phyloP scores from a whole-genome alignment of 768 basidiomycete species.

The Mycena kentingensis region DNA sequence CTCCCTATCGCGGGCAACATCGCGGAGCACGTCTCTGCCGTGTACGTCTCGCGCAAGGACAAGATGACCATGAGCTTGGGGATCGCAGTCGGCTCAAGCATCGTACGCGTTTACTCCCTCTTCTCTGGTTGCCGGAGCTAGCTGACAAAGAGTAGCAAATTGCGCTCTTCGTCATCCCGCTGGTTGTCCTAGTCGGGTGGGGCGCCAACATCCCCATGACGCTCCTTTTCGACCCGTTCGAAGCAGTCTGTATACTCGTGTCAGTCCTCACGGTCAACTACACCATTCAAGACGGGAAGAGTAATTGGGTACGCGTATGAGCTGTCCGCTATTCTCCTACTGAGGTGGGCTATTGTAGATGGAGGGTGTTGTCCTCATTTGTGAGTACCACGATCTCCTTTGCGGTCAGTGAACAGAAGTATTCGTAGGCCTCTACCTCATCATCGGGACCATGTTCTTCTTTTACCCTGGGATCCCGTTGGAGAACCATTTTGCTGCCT shows the following conservation, averaged over 20 bases:
- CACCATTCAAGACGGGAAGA: constrained; percentile 59
- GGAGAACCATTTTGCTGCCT: constrained; percentile 1
- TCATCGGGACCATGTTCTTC: constrained; percentile 53
- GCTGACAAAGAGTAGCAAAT: constrained; percentile 45
- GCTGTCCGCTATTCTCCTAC: background rate
- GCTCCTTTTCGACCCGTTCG: constrained; percentile 69
- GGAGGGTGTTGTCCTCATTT: constrained; percentile 60
- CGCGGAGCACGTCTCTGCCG: constrained; percentile 71
- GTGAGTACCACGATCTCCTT: constrained; percentile 33
- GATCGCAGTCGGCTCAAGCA: constrained; percentile 65
- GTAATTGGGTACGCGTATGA: constrained; percentile 44
- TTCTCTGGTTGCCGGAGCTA: background rate
- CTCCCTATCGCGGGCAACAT: constrained; percentile 75
- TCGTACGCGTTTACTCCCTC: constrained; percentile 37
- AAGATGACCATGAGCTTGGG: constrained; percentile 70
- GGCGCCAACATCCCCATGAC: constrained; percentile 59
- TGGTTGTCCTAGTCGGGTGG: constrained; percentile 65
- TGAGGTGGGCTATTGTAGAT: constrained; percentile 26
- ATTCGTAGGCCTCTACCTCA: constrained; percentile 46
- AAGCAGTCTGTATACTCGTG: constrained; percentile 49
- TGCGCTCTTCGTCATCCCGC: constrained; percentile 67
- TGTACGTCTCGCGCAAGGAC: constrained; percentile 67
- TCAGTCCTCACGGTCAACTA: constrained; percentile 65
- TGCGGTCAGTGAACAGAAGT: background rate
- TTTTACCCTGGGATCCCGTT: constrained; percentile 22